Base-by-base conservation (phyloP, 306 rosid genomes). In the Medicago lupulina region DNA sequence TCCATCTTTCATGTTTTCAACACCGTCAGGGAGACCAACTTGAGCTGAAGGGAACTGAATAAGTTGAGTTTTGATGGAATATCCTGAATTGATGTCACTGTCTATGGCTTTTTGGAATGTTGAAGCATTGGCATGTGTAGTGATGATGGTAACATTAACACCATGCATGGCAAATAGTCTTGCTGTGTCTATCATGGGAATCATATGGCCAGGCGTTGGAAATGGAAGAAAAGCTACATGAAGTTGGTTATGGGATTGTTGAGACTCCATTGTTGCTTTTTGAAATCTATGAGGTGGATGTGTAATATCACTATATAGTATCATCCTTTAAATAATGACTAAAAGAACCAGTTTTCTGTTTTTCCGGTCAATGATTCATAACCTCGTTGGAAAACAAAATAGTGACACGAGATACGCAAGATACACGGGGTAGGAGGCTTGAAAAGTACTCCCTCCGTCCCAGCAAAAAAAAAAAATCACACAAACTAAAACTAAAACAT, bases 161-260 rank as follows among this genome's bases (percentile, higher is more conserved):
- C 85, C 85, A 63, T 76, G 81, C 7, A 46, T 70, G 2, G 84
- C 81, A 70, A 81, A 81, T 62, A 81, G 62, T 6, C 78, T 81
- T 10, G 81, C 81, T 63, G 74, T 60, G 44, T 81, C 81, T 3
- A 81, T 31, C 78, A 76, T 70, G 0, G 85, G 78, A 53, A 8
- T 76, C 85, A 76, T 54, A 23, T 81, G 85, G 40, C 85, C 78
- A 63, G 85, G 78, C 4, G 70, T 13, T 76, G 25, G 64, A 71
- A 15, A 39, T 54, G 75, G 85, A 7, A 81, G 40, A 71, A 81
- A 81, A 64, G 54, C 5, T 1, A 80, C 49, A 47, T 67, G 7
- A 0, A 80, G 64, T 59, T 18, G n/a, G 49, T 63, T 11, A 0
- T 71, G 40, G 14, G 39, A 0, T 40, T 62, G 43, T 15, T 60